Base-by-base conservation (phyloP, 2,329 filamentous ascomycete species). In the Dactylellina leptospora region DNA sequence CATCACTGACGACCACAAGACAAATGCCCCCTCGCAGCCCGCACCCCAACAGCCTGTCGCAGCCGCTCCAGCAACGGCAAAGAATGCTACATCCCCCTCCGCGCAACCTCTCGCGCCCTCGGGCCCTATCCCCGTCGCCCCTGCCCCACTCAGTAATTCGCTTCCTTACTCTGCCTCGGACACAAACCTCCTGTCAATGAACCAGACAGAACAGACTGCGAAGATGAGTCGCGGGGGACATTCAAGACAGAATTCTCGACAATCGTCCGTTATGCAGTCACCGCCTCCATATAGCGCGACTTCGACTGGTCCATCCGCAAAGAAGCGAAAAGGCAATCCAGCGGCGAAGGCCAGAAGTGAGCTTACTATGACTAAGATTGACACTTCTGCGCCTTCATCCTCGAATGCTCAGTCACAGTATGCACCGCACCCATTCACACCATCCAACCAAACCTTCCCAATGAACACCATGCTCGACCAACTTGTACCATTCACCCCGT, bases 1-100 rank as follows among this genome's bases (percentile, higher is more conserved):
- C 85, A 97, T 97, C 74, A 97, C 95, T 0, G 93, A 99, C 78
- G 93, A 99, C 78, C 93, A 97, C 82, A 97, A 97, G 82, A 96
- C 92, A 5, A 75, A 75, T 63, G 74, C 75, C 2, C 69, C 75
- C 3, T 64, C 75, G 18, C 78, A 78, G 0, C 78, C 79, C 3
- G 80, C 79, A 30, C 77, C 82, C 28, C 74, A 74, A 44, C 74
- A 73, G 27, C 53, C 73, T 13, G 51, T 71, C 27, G 55, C 60
- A 9, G 53, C 59, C 13, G 59, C 60, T n/a, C 58, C 59, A 8
- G 1, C 60, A 2, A 51, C 4, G 4, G 47, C 47, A 1, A 60
- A 62, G 11, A 58, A 44, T 20, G 69, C 40, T 11, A 47, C 42
- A 16, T 73, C 69, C 10, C 69, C 69, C 0, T 48, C 69, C 13